Base-by-base conservation (phyloP, 2,329 filamentous ascomycete species). In the Trichoderma oligosporum region DNA sequence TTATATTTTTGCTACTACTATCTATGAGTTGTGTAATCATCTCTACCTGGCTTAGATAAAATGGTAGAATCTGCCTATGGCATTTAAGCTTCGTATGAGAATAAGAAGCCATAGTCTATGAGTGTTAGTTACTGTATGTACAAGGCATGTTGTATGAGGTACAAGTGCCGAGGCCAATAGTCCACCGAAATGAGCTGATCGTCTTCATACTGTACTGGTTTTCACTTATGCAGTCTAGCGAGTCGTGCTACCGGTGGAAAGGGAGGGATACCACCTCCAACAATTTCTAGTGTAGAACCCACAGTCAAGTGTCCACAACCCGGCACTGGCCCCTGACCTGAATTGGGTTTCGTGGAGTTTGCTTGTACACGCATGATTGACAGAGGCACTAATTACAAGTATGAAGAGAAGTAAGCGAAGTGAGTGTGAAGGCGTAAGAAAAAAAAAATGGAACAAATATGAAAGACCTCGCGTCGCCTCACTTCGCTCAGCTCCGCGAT, bases 241-340 rank as follows among this genome's bases (percentile, higher is more conserved):
- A 55, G 52, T 55, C 52, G 52, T 46, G 41, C 16, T n/a, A n/a
- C 39, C 31, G 31, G n/a, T n/a, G n/a, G n/a, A n/a, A n/a, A n/a
- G n/a, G n/a, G n/a, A n/a, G n/a, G n/a, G n/a, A n/a, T n/a, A n/a
- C n/a, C n/a, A n/a, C 16, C 27, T 54, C 31, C 51, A 39, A 55
- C 52, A 46, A 44, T 45, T 38, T n/a, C 20, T 42, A 35, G 39
- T n/a, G 7, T 11, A 20, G 41, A 54, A 22, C 31, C 51, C 52
- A 55, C 52, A 22, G 41, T 38, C 24, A 18, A 46, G 52, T 46
- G 31, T 29, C 52, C 52, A 46, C 52, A 38, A 6, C 38, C 8
- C 14, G 14, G 38, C 52, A 46, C 25, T 31, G 25, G 16, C 7
- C 33, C 51, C 41, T 55, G 29, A 22, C 39, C 22, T 25, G 52